A percentile compares a stretch with the other conserved stretches of the same genome.
Conservation (phyloP, 768 basidiomycete species). For the Rhodotorula babjevae region DNA sequence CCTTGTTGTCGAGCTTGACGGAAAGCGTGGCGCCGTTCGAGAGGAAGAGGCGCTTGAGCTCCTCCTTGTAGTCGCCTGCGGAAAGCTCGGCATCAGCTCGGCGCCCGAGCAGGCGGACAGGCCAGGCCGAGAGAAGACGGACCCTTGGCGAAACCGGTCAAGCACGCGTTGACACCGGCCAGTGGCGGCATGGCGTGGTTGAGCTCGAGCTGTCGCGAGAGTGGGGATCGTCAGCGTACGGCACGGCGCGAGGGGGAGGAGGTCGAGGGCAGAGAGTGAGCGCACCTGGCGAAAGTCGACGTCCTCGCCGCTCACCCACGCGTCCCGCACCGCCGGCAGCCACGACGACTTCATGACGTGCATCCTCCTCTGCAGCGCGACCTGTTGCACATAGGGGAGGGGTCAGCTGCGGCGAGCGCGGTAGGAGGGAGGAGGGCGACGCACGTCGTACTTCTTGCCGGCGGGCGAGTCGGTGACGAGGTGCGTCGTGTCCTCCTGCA, state of each 20-base stretch:
- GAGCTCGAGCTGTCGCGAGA: conserved; percentile 11
- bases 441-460: conserved; percentile 24
- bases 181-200: conserved; percentile 6
- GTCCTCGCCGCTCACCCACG: conserved; percentile 15
- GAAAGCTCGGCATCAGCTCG: too few relatives aligned
- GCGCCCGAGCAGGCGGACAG: too few relatives aligned
- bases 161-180: neutral
- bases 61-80: conserved; percentile 17
- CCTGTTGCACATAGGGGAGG: neutral
- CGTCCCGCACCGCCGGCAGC: conserved; percentile 16
- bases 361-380: conserved; percentile 11
- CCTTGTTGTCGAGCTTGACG: neutral
- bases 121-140: too few relatives aligned
- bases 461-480: conserved; percentile 12
- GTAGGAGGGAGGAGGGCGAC: neutral
- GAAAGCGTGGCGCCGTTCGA: conserved; percentile 3
- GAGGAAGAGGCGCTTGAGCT: neutral
- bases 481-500: conserved; percentile 27
- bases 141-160: conserved; percentile 29
- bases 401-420: too few relatives aligned
- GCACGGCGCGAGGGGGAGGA: neutral
- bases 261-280: too few relatives aligned
- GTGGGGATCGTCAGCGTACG: rapidly evolving
- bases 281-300: conserved; percentile 24
- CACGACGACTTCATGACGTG: conserved; percentile 20